Conservation (phyloP, 208 protist genomes). For the Histomonas meleagridis region DNA sequence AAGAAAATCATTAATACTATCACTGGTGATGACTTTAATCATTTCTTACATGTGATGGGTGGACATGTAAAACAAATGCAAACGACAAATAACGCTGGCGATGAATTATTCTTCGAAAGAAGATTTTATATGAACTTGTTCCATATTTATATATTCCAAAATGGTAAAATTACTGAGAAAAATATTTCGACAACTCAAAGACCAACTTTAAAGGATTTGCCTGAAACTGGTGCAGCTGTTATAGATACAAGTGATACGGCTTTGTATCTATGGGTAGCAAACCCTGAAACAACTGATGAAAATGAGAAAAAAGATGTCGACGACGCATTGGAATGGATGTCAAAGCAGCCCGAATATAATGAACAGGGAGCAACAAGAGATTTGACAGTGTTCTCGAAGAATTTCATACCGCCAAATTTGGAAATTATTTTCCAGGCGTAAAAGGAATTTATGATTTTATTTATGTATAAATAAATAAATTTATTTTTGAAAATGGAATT, state of each 20-base stretch:
- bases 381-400: background rate
- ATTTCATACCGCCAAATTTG: background rate
- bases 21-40: background rate
- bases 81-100: background rate
- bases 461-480: too few relatives aligned
- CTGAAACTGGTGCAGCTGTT: background rate
- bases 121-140: background rate
- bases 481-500: too few relatives aligned
- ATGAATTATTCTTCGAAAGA: conserved; percentile 30
- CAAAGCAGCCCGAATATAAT: background rate
- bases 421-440: background rate
- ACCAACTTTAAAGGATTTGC: background rate
- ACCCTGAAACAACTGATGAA: background rate
- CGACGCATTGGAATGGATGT: background rate
- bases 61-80: background rate
- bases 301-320: background rate
- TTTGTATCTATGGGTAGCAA: background rate
- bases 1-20: too few relatives aligned
- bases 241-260: background rate
- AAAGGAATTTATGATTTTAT: too few relatives aligned
- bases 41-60: background rate
- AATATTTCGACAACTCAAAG: too few relatives aligned
- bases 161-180: background rate
- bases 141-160: background rate
- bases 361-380: too few relatives aligned